Conservation (phyloP, 352 stramenopile genomes). For the Globisporangium canariense region DNA sequence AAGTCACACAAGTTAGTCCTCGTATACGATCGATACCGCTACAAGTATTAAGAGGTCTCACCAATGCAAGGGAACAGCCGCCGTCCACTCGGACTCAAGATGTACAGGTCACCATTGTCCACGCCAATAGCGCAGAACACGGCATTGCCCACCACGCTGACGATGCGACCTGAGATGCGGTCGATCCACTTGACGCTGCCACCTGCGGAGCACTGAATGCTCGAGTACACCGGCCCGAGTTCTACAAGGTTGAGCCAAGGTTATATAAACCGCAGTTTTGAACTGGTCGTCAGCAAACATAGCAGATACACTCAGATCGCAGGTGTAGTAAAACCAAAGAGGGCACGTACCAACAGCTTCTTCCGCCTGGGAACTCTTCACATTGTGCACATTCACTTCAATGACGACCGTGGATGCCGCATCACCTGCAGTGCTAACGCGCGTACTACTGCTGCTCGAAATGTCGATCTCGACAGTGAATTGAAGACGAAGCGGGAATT, state of each 20-base stretch:
- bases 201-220: constrained; percentile 54
- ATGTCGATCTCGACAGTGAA: constrained; percentile 67
- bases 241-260: constrained; percentile 24
- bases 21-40: not conserved
- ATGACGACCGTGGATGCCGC: constrained; percentile 15
- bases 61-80: constrained; percentile 80
- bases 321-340: not conserved
- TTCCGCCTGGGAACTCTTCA: constrained; percentile 38
- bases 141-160: constrained; percentile 60
- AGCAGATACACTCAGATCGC: not conserved
- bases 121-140: constrained; percentile 59
- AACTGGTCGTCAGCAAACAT: not conserved
- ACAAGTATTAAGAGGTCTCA: constrained; percentile 15
- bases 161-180: constrained; percentile 57
- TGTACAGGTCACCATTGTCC: constrained; percentile 62
- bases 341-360: constrained; percentile 42
- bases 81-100: constrained; percentile 56
- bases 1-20: not conserved
- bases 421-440: not conserved
- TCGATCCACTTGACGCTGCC: constrained; percentile 77
- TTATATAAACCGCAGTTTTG: not conserved
- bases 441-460: not conserved
- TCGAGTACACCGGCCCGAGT: constrained; percentile 63
- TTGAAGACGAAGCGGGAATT: constrained; percentile 51
- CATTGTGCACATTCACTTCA: constrained; percentile 69